Base-by-base conservation (phyloP, 2,329 filamentous ascomycete genomes). In the Teratosphaeria zuluensis region DNA sequence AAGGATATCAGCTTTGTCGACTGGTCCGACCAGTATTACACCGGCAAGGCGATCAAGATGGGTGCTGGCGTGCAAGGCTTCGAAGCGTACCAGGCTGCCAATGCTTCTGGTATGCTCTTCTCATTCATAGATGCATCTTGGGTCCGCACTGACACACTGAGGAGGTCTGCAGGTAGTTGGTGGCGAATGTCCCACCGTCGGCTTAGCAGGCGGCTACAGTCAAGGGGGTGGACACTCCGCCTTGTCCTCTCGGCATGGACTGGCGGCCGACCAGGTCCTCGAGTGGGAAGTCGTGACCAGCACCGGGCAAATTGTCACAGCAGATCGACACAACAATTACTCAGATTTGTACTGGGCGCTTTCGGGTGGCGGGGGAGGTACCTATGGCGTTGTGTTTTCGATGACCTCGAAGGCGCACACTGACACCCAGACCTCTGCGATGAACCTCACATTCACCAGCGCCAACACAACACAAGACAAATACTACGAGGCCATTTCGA, bases 341-440 rank as follows among this genome's bases (percentile, higher is more conserved):
- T 30, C 51, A 2, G 84, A 86, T 56, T 73, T 87, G 1, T 87
- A 83, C 72, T 88, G 84, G 84, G 85, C 84, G 1, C 70, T 86
- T 1, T 75, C 75, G 51, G 83, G 84, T 3, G 83, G 84, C 0
- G 84, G 84, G 1, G 80, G 78, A 9, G 81, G 82, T 16, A 85
- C 77, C 32, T 87, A 80, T 63, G 84, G 76, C 1, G 74, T 85
- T 1, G 81, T 86, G 1, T 69, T 77, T 16, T 81, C 79, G 1
- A 74, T 85, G 68, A 85, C 80, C 0, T 73, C 79, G 48, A 80
- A 79, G 61, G 75, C 78, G 1, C 75, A 84, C 66, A 70, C 74
- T 0, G 76, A 79, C 58, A 68, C 68, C 6, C 68, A 69, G 0
- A 73, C 78, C 3, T 73, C 75, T 1, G 80, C 76, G 1, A 74